Base-by-base conservation (phyloP, 2,329 filamentous ascomycete species). In the Cercospora brassicicola region DNA sequence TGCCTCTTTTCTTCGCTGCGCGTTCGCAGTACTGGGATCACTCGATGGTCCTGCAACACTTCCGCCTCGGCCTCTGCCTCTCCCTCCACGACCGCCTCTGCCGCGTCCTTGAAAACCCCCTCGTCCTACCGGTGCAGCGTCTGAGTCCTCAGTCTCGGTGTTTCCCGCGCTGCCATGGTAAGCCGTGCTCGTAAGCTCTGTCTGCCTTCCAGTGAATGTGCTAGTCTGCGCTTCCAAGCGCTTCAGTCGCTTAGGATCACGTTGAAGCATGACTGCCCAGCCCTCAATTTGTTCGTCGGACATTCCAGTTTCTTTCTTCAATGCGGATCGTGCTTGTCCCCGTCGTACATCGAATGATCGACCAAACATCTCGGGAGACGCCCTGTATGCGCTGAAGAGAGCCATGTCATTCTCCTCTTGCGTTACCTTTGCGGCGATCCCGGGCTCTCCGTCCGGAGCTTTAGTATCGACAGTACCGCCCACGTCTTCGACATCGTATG, bases 281-380 rank as follows among this genome's bases (percentile, higher is more conserved):
- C 95, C 95, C 79, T 98, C 95, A 36, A 99, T 90, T 2, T 91
- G 89, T 79, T 98, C 94, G 73, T 98, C 94, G 0, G 93, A 93
- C 92, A 97, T 92, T 3, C 90, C 90, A 0, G 92, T 96, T 68
- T 93, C 89, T 23, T 86, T 85, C 73, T 89, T 91, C 59, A 99
- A 78, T 36, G 86, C 86, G 6, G 79, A 80, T 45, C 95, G 85
- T 1, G 85, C 82, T 23, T 85, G 84, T 0, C 90, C 84, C 69
- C 91, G 84, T 63, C 93, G 85, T 0, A 91, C 93, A 4, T 86
- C 85, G 1, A 89, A 85, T 68, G 94, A 91, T 18, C 94, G 87
- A 4, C 84, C 86, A 75, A 97, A 97, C 0, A 89, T 76, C 6
- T 84, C 86, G 0, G 89, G 85, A 8, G 87, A 85, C 11, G 85